Evolutionary conservation across 2,329 filamentous ascomycete species (phyloP), one percentile per base, ranked within the genome.

Genomic region (Fusarium chuoi): DNA sequence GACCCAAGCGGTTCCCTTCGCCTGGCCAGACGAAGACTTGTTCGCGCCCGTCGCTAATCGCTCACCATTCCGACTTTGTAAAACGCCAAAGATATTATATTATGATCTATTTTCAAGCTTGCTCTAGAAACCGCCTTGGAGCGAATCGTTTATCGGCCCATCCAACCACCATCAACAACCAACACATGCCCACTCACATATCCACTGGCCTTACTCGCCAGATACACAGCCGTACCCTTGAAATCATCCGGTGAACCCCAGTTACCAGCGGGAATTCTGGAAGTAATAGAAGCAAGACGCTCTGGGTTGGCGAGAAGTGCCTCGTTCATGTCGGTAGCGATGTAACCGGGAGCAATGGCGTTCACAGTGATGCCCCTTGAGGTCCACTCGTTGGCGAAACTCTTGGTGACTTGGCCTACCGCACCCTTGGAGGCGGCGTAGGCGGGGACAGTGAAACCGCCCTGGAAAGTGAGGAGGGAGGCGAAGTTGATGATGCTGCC

Each of bases 241-340:
- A 98, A 97, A 78, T 98, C 95, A 33, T 97, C 94, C 0, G 94
- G 92, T 17, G 81, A 87, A 0, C 94, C 95, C 94, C 95, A 97
- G 75, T 94, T 85, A 0, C 93, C 94, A 2, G 93, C 94, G 0
- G 95, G 95, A 77, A 98, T 98, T 64, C 94, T 86, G 39, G 90
- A 90, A 78, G 93, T 88, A 76, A 98, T 98, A 78, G 92, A 92
- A 73, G 87, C 89, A 68, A 93, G 87, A 41, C 95, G 85, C 75
- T 88, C 89, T 77, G 88, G 82, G 81, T 98, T 91, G 57, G 91
- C 89, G 48, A 97, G 89, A 78, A 98, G 83, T 6, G 94, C 95
- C 74, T 87, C 88, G 81, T 98, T 98, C 95, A 98, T 98, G 69
- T 98, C 95, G n/a, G 95, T 98, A 56, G 89, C 93, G 77, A 97